Conservation (phyloP, 352 stramenopile species). For the Globisporangium uncinulatum region DNA sequence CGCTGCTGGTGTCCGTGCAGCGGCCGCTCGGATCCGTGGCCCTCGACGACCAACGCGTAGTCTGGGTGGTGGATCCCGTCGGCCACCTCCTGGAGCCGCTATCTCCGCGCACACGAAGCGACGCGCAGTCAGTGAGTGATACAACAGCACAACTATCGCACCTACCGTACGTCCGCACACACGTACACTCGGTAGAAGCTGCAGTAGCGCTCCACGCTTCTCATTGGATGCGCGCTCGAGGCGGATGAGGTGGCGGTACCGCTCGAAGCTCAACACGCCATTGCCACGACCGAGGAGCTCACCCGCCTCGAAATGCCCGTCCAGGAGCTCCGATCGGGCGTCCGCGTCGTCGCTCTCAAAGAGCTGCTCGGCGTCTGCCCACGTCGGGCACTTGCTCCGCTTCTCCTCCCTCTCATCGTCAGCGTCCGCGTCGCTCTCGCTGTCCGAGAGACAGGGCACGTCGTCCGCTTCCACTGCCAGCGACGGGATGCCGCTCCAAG, state of each 20-base stretch:
- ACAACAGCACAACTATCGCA: background rate
- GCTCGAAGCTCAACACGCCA: slow-evolving; percentile 38
- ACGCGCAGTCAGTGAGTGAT: background rate
- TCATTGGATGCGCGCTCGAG: slow-evolving; percentile 55
- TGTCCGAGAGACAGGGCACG: slow-evolving; percentile 62
- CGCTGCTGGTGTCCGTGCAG: slow-evolving; percentile 19
- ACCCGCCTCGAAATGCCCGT: slow-evolving; percentile 24
- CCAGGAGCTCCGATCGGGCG: background rate
- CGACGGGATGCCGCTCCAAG: slow-evolving; percentile 20
- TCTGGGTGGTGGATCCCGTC: slow-evolving; percentile 33
- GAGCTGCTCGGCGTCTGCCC: slow-evolving; percentile 26
- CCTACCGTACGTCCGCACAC: background rate
- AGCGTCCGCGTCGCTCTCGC: slow-evolving; percentile 64
- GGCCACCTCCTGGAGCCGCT: slow-evolving; percentile 34
- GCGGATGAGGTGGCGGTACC: slow-evolving; percentile 51
- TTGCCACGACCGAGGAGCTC: slow-evolving; percentile 30
- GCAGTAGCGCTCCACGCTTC: slow-evolving; percentile 36
- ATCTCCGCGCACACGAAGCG: background rate
- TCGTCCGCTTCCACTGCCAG: slow-evolving; percentile 29
- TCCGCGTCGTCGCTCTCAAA: slow-evolving; percentile 7
- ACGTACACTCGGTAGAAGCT: slow-evolving; percentile 49
- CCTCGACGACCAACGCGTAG: slow-evolving; percentile 41
- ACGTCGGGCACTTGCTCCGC: slow-evolving; percentile 10
- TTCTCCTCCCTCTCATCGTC: slow-evolving; percentile 7
- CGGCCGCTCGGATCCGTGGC: slow-evolving; percentile 37